These are phyloP conservation scores for Prunus dulcis DNA, from an alignment of 306 rosid species.

Conservation along the genomic window DNA sequence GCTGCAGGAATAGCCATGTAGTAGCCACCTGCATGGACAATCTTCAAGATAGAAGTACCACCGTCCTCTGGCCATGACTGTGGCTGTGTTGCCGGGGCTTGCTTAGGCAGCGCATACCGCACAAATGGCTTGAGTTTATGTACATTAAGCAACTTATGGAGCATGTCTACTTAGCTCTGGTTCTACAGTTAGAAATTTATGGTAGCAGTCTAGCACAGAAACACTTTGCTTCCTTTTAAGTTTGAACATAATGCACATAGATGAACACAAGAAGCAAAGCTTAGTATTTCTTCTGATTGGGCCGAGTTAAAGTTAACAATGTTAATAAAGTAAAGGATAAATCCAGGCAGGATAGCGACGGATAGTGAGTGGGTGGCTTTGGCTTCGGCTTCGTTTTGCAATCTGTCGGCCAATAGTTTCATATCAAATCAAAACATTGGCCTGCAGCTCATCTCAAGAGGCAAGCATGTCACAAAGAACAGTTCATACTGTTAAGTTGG, in stretches of 20 bases:
- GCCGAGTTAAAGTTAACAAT: background rate
- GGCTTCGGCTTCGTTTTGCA: background rate
- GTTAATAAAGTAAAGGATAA: background rate
- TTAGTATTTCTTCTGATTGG: background rate
- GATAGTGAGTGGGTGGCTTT: background rate
- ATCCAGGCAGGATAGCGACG: background rate
- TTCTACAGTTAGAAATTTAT: background rate
- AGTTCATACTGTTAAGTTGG: background rate
- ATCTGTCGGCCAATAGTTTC: background rate
- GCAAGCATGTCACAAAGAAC: background rate
- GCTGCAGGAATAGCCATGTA: conserved; percentile 31
- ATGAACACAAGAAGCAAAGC: background rate
- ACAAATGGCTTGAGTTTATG: conserved; percentile 10
- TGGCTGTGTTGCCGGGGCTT: background rate
- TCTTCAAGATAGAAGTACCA: conserved; percentile 2
- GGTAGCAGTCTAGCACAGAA: background rate
- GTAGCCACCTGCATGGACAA: conserved; percentile 33
- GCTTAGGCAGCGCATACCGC: background rate
- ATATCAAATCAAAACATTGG: background rate
- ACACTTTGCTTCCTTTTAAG: background rate
- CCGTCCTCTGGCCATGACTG: background rate
- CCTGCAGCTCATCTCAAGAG: background rate
- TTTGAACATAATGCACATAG: background rate
- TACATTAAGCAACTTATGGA: conserved; percentile 11
- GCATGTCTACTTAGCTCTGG: conserved; percentile 7